Base-by-base conservation (phyloP, 345 rosid species). In the Moricandia moricandioides region DNA sequence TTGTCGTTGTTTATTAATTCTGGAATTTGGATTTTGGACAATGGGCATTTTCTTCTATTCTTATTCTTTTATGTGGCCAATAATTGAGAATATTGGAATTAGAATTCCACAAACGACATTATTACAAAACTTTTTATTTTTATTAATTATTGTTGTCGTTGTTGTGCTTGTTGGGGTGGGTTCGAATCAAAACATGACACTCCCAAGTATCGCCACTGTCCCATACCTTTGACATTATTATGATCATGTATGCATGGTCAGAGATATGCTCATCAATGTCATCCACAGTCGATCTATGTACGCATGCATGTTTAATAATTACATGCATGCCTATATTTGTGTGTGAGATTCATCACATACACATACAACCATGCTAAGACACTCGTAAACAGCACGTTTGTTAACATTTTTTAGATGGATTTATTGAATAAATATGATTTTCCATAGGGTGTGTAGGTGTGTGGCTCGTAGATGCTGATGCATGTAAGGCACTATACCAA, bases 11-110 rank as follows among this genome's bases (percentile, higher is more conserved):
- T 63, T 24, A 31, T 56, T 52, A 76, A 77, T 56, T 70, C 70
- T 5, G 37, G 40, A 70, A 62, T 69, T 62, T 70, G 5, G 60
- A 45, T 62, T 69, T 62, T 70, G 5, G 66, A 57, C 56, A 71
- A 56, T 71, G 72, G 67, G 62, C 62, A 70, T 57, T 70, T 77
- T 77, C 57, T 47, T 64, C 61, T 56, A n/a, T 56, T 64, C 35
- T 63, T 65, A 71, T 77, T 77, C 76, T 47, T 64, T 47, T 57
- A 70, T 64, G 67, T 70, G 80, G 76, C 67, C 65, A 65, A 77
- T 71, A 70, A 77, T 70, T 77, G 80, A 77, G 80, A 77, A 77
- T 77, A 77, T 13, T 71, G 62, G 76, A 70, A 77, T 71, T 77
- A 70, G 76, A 77, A 63, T 71, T 77, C 71, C 67, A 65, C 40